Base-by-base conservation (phyloP, 495 filamentous ascomycete species). In the Xylaria cubensis region DNA sequence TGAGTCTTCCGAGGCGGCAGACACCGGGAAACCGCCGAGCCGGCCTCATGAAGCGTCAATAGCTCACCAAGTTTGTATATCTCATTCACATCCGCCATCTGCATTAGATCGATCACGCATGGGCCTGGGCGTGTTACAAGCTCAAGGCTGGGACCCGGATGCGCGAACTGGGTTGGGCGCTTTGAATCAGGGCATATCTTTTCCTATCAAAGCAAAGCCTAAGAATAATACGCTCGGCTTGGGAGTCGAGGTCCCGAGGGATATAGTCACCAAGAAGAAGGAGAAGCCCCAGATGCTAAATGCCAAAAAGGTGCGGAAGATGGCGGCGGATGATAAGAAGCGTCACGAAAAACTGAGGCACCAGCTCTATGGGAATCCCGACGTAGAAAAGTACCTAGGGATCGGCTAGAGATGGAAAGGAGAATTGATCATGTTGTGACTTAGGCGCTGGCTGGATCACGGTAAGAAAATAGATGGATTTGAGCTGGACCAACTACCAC, bases 131-230 rank as follows among this genome's bases (percentile, higher is more conserved):
- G 90, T 93, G 63, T 88, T 98, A 3, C 86, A 90, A 41, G 85
- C 89, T 1, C 90, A 94, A 73, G 95, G 95, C 48, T 98, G 93
- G 92, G 93, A 97, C 78, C 94, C 93, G 0, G 94, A 98, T 81
- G 86, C 88, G 46, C 82, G 93, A 29, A 75, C 82, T 7, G 95
- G 95, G 0, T 86, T 98, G 0, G 95, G 95, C 0, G 86, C 85
- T 24, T 72, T 78, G 0, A 90, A 92, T 1, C 88, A 95, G 77
- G 95, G 95, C 3, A 91, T 93, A 39, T 83, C 88, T 62, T 90
- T 88, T 73, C 95, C 95, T 0, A 80, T 98, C 71, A 95, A 94
- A 74, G 82, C 87, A 8, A 89, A 87, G 69, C 81, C 86, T 48
- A 97, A 97, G 81, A 86, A 89, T 71, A 90, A 94, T 79, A 93